A percentile compares a stretch with the other conserved stretches of the same genome.
These are phyloP conservation scores for Cladosporium sp. DNA, from an alignment of 2,329 filamentous ascomycete genomes.

Conservation along the genomic window DNA sequence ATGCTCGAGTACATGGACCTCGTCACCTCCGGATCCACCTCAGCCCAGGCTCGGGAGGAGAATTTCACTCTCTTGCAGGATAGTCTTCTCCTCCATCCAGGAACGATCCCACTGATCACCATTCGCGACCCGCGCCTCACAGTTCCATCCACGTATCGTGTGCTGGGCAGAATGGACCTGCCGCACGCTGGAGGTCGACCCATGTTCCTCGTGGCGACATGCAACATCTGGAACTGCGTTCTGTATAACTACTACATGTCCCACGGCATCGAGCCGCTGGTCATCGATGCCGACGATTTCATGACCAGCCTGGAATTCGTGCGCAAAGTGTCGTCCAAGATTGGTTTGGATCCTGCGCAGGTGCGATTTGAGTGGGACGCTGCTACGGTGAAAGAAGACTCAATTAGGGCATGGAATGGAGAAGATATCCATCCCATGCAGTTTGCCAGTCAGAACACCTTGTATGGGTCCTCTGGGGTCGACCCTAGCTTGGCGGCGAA, in stretches of 20 bases:
- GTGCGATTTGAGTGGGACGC: conserved; percentile 32
- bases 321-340: conserved; percentile 22
- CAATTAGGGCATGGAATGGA: background rate
- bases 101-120: conserved; percentile 21
- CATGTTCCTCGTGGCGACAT: conserved; percentile 24
- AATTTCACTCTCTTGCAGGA: conserved; percentile 32
- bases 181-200: conserved; percentile 14
- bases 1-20: conserved; percentile 1
- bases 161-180: conserved; percentile 11
- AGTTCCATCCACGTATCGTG: conserved; percentile 36
- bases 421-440: conserved; percentile 15
- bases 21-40: background rate
- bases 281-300: conserved; percentile 38
- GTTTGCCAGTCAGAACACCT: conserved; percentile 26
- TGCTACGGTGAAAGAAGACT: no score
- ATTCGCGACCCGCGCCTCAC: conserved; percentile 34
- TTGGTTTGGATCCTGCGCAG: conserved; percentile 31
- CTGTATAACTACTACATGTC: conserved; percentile 35
- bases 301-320: conserved; percentile 33
- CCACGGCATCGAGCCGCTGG: conserved; percentile 23
- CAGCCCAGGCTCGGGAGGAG: background rate
- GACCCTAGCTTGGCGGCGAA: conserved; percentile 28
- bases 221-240: conserved; percentile 28
- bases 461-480: conserved; percentile 32
- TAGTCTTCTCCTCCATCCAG: conserved; percentile 29